Evolutionary conservation across 2,329 filamentous ascomycete species (phyloP), one percentile per base, ranked within the genome.

Genomic region (Fusarium pininemorale): DNA sequence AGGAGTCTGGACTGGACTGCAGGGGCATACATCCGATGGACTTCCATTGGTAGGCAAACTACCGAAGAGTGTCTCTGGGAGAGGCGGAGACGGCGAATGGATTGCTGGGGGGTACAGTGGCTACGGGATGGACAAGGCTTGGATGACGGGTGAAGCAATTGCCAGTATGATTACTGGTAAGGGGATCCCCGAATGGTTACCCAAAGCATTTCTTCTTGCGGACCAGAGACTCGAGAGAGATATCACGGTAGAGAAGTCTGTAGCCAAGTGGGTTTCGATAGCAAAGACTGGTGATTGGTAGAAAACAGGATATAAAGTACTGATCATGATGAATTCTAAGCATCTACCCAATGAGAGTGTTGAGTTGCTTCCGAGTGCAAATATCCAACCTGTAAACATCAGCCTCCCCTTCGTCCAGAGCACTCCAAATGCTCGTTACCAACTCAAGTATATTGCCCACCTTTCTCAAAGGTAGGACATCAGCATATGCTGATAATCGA

Each of bases 91-190:
- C 5, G 48, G 48, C 1, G 48, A 51, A 3, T 51, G 48, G 48
- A 35, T 51, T 18, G 48, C 48, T 10, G 48, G 48, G 2, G 30
- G 48, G 0, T 51, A 51, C 28, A 51, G 48, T 51, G 48, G 48
- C 2, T 51, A 53, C 3, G 50, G 50, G n/a, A 53, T 53, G 50
- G 50, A 53, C 13, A 53, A 53, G 18, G 50, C 50, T 37, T 53
- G 50, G 50, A 11, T 53, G 50, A 26, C 22, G 2, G 50, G 50
- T 4, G 50, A 53, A 37, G 50, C 50, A 1, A 0, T 53, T 22
- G 32, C 18, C 0, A 26, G 16, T 22, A 53, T 53, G 32, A 2
- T 53, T 6, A 0, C 18, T 0, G 32, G 50, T 2, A 53, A 53
- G 1, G n/a, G 50, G 0, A 4, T 26, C 4, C 50, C 50, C 2